phyloP scores from a whole-genome alignment of 805 yeast genomes.

The Lipomyces starkeyi region DNA sequence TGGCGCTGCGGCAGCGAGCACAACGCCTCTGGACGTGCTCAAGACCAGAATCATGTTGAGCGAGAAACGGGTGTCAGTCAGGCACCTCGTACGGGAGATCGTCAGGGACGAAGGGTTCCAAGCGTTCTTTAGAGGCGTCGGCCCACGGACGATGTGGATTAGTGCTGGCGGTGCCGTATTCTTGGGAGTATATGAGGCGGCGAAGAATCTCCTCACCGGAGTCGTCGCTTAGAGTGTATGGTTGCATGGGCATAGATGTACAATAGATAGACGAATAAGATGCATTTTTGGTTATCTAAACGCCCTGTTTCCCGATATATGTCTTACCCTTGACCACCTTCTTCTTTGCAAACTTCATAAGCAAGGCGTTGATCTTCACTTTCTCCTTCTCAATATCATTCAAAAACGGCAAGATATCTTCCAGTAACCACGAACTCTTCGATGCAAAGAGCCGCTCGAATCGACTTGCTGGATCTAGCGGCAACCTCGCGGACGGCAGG shows the following conservation, averaged over 20 bases:
- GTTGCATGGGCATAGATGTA: not conserved
- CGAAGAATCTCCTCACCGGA: constrained; percentile 22
- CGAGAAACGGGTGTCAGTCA: constrained; percentile 55
- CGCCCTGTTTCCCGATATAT: constrained; percentile 34
- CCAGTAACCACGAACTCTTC: constrained; percentile 65
- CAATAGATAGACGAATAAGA: not conserved
- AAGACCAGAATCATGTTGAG: constrained; percentile 90
- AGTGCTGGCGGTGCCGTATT: constrained; percentile 98
- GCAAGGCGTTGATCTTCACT: constrained; percentile 60
- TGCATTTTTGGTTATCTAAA: not conserved
- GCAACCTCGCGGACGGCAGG: constrained; percentile 55
- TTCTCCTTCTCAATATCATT: constrained; percentile 61
- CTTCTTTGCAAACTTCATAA: constrained; percentile 67
- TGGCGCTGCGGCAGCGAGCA: constrained; percentile 90
- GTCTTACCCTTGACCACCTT: constrained; percentile 44
- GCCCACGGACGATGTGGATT: constrained; percentile 97
- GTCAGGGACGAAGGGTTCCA: constrained; percentile 72
- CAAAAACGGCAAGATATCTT: constrained; percentile 68
- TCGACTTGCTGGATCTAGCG: constrained; percentile 56
- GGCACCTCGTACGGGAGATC: constrained; percentile 57
- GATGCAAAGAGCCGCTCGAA: constrained; percentile 58
- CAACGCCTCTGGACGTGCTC: constrained; percentile 93
- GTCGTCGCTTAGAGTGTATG: not conserved
- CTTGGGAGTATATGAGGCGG: constrained; percentile 86
- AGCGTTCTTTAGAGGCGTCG: constrained; percentile 83